Evolutionary conservation across 208 protist species (phyloP).

Genomic region (Phytomonas francai): DNA sequence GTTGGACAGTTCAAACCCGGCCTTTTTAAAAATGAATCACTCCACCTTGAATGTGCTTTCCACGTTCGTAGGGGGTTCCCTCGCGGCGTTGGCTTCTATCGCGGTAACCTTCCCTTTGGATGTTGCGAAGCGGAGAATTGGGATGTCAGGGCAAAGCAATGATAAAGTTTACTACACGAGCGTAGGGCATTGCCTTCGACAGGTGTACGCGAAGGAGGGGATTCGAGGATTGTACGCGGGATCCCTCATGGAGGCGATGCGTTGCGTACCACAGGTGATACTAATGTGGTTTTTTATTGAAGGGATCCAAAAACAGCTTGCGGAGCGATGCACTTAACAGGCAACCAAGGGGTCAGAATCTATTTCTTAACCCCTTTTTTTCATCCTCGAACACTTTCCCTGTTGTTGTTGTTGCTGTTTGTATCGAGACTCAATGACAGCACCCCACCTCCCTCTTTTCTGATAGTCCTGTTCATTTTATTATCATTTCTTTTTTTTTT

Average conservation of each 20-base stretch:
- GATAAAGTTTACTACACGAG: constrained; percentile 57
- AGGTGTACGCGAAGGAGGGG: constrained; percentile 64
- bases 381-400: background rate
- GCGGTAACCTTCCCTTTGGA: constrained; percentile 69
- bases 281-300: constrained; percentile 90
- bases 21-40: constrained; percentile 40
- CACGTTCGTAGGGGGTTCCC: constrained; percentile 56
- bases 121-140: constrained; percentile 82
- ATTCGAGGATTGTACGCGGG: constrained; percentile 76
- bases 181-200: constrained; percentile 52
- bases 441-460: background rate
- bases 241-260: constrained; percentile 54
- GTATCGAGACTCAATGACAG: background rate
- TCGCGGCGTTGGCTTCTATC: constrained; percentile 72
- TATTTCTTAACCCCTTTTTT: background rate
- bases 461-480: background rate
- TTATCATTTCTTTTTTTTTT: background rate
- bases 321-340: constrained; percentile 2
- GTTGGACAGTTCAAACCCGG: constrained; percentile 32
- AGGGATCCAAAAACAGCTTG: constrained; percentile 53
- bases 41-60: constrained; percentile 32
- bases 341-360: background rate
- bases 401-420: background rate
- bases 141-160: constrained; percentile 71
- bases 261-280: constrained; percentile 84